Evolutionary conservation across 2,329 filamentous ascomycete genomes (phyloP).

Genomic region (Lasiodiplodia theobromae): DNA sequence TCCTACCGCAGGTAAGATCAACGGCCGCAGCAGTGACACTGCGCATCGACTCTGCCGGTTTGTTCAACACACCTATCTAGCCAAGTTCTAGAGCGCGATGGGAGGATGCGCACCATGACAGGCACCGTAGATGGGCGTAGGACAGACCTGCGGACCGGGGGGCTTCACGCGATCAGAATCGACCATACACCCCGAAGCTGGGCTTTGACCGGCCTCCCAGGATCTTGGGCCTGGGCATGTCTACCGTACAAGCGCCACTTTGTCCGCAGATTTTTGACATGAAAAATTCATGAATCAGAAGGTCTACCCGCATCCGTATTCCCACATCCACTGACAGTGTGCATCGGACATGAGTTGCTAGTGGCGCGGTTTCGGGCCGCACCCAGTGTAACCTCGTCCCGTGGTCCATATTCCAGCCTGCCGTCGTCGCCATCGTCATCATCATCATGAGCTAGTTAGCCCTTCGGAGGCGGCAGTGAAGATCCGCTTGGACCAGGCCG

Average conservation of each 20-base stretch:
- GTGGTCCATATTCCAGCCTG: conserved; percentile 1
- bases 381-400: conserved; percentile 18
- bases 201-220: conserved; percentile 5
- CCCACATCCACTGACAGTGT: conserved; percentile 14
- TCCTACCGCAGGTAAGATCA: conserved; percentile 20
- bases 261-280: conserved; percentile 21
- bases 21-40: conserved; percentile 21
- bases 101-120: conserved; percentile 22
- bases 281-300: conserved; percentile 26
- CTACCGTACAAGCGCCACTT: conserved; percentile 14
- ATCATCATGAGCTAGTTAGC: conserved; percentile 9
- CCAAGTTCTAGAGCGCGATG: conserved; percentile 14
- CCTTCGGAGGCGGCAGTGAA: background rate
- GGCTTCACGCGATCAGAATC: conserved; percentile 12
- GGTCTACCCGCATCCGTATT: conserved; percentile 18
- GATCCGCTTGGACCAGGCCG: conserved; percentile 7
- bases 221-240: conserved; percentile 3
- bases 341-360: conserved; percentile 12
- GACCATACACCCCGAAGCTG: background rate
- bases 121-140: conserved; percentile 20
- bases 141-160: conserved; percentile 14
- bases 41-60: conserved; percentile 12
- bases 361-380: conserved; percentile 23
- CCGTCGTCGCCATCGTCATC: background rate
- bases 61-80: conserved; percentile 1